phyloP scores from a whole-genome alignment of 2,329 filamentous ascomycete species.

The Aspergillus bombycis region DNA sequence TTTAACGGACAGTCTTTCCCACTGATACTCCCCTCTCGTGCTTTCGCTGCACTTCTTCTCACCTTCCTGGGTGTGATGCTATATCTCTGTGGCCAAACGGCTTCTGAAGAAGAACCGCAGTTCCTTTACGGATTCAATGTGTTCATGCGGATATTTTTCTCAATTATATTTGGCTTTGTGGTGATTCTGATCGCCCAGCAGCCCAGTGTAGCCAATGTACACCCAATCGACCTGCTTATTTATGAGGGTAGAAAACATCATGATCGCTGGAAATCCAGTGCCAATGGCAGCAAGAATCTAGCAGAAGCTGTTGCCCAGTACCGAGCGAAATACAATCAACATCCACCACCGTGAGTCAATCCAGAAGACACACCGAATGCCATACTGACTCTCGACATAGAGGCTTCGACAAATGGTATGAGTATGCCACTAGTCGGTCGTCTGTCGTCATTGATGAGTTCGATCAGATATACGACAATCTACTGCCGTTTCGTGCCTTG shows the following conservation, averaged over 20 bases:
- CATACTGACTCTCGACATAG: slow-evolving; percentile 26
- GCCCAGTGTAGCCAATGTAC: slow-evolving; percentile 45
- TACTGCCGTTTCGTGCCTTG: slow-evolving; percentile 59
- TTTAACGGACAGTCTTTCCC: slow-evolving; percentile 39
- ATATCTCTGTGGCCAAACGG: slow-evolving; percentile 31
- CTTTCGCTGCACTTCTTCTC: slow-evolving; percentile 35
- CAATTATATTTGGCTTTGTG: slow-evolving; percentile 48
- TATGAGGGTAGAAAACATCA: slow-evolving; percentile 53
- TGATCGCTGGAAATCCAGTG: slow-evolving; percentile 52
- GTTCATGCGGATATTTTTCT: slow-evolving; percentile 41
- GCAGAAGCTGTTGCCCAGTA: slow-evolving; percentile 56
- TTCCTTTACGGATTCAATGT: slow-evolving; percentile 30
- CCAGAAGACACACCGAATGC: background rate
- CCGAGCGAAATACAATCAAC: slow-evolving; percentile 53
- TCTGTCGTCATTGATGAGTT: slow-evolving; percentile 63
- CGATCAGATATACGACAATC: slow-evolving; percentile 60
- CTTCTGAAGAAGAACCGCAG: slow-evolving; percentile 34
- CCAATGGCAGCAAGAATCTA: slow-evolving; percentile 52
- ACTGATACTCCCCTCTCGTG: slow-evolving; percentile 30
- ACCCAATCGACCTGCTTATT: slow-evolving; percentile 61
- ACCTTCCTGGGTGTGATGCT: slow-evolving; percentile 33
- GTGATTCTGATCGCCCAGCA: slow-evolving; percentile 46
- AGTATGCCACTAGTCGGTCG: slow-evolving; percentile 56
- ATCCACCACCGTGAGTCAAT: slow-evolving; percentile 56
- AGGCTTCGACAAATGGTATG: slow-evolving; percentile 63